Base-by-base conservation (phyloP, 257 asterid species). In the Scutellaria galericulata region DNA sequence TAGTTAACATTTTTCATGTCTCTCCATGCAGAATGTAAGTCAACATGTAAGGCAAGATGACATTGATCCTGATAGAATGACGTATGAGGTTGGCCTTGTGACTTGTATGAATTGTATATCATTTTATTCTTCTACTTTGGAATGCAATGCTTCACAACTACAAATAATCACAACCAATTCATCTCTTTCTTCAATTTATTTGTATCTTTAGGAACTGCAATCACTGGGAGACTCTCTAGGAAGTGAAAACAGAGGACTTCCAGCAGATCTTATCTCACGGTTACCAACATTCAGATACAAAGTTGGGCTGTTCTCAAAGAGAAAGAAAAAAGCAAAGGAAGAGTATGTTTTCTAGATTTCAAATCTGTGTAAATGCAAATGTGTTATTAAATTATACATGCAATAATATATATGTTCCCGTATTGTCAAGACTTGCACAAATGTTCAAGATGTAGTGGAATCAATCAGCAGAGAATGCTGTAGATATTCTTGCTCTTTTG, bases 221-320 rank as follows among this genome's bases (percentile, higher is more conserved):
- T 74, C 78, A 24, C 87, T 91, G 44, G 97, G 97, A 68, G 97
- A 91, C 53, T 81, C 90, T 54, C 80, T 88, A 67, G 97, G 97
- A 72, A 83, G 75, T 20, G 89, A 86, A 82, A 84, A 80, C 87
- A 88, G 74, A 82, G 98, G 98, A 68, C 90, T 89, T 71, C 62
- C 96, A 8, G 88, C 84, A 1, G 87, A 85, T 64, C 86, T 89
- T 75, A 86, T 91, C 56, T 79, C 91, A 11, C 88, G 86, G 27
- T 73, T 94, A 64, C 98, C 96, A 52, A 85, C 86, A 56, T 94
- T 83, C 89, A 91, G 74, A 81, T 82, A 84, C 83, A 89, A 84
- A 80, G 80, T 79, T 7, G 88, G 95, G 63, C 83, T 89, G 69
- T 86, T 84, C 80, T 84, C 83, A 12, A 81, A 54, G 84, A 80